Percentiles rank a stretch among this genome's conserved stretches.
These are phyloP conservation scores for Phellinidium pouzarii DNA, from an alignment of 1,284 basidiomycete genomes.

Conservation along the genomic window DNA sequence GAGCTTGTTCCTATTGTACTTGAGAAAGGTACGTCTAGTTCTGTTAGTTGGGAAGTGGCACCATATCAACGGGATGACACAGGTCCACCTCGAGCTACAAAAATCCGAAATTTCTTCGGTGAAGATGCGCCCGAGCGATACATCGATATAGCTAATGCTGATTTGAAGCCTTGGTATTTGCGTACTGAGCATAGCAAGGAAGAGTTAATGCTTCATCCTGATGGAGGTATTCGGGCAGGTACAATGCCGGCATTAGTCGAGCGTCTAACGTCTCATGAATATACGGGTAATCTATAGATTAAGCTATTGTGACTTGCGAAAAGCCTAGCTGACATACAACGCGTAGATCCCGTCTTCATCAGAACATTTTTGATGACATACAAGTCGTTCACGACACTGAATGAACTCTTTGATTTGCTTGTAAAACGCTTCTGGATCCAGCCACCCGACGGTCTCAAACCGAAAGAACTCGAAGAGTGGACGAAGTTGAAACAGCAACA, in stretches of 20 bases:
- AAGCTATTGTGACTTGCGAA: not conserved
- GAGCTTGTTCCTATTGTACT: conserved; percentile 7
- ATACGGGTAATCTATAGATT: conserved; percentile 51
- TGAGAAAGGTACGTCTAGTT: conserved; percentile 11
- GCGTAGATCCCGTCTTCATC: conserved; percentile 73
- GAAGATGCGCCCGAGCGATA: conserved; percentile 16
- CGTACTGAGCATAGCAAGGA: conserved; percentile 71
- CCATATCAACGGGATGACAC: not conserved
- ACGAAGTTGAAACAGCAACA: conserved; percentile 82
- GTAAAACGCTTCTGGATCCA: conserved; percentile 78
- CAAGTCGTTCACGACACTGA: conserved; percentile 87
- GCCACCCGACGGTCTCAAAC: conserved; percentile 64
- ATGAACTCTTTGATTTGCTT: conserved; percentile 84
- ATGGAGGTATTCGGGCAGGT: conserved; percentile 80
- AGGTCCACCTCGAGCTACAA: conserved; percentile 12
- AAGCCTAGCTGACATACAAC: conserved; percentile 9
- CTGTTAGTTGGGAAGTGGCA: not conserved
- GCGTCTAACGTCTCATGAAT: conserved; percentile 85
- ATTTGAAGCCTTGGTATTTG: conserved; percentile 79
- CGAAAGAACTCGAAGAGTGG: conserved; percentile 76
- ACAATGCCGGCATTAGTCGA: conserved; percentile 84
- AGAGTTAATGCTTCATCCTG: conserved; percentile 81
- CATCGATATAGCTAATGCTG: conserved; percentile 18
- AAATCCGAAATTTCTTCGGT: conserved; percentile 17
- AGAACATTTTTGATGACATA: conserved; percentile 96